phyloP scores from a whole-genome alignment of 1,139 yeast species.

The Yamadazyma blattariae region DNA sequence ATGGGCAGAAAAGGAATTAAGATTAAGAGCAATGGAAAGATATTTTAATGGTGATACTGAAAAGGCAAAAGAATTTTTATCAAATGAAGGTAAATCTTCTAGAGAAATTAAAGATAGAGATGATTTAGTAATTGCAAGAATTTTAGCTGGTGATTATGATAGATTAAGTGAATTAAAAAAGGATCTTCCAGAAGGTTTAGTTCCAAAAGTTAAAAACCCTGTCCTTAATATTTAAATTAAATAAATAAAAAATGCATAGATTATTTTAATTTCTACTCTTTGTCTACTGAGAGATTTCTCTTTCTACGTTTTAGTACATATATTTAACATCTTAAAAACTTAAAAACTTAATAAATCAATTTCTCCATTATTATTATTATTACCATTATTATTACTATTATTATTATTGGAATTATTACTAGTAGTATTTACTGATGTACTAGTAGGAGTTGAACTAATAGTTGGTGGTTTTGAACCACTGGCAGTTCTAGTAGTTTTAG shows the following conservation, averaged over 20 bases:
- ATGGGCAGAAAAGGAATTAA: constrained; percentile 85
- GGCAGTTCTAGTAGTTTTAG: constrained; percentile 40
- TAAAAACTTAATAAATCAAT: constrained; percentile 35
- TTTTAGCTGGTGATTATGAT: constrained; percentile 83
- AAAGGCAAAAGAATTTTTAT: constrained; percentile 54
- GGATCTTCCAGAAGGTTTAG: constrained; percentile 33
- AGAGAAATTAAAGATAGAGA: constrained; percentile 69
- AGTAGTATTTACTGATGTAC: not conserved
- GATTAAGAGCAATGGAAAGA: constrained; percentile 73
- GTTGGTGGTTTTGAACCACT: not conserved
- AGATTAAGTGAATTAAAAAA: constrained; percentile 69
- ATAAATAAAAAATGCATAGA: constrained; percentile 28
- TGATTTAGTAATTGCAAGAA: constrained; percentile 77
- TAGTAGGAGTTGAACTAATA: not conserved
- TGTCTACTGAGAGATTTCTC: too few relatives aligned
- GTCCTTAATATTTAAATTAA: constrained; percentile 27
- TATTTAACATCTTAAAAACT: constrained; percentile 3
- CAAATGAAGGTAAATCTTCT: constrained; percentile 53
- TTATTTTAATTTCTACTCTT: too few relatives aligned
- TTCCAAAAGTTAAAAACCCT: constrained; percentile 37
- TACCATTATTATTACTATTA: constrained; percentile 4
- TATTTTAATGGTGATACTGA: constrained; percentile 60
- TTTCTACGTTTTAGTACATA: not conserved
- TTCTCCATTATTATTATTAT: constrained; percentile 20
- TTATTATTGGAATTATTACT: constrained; percentile 19